A percentile compares a stretch with the other conserved stretches of the same genome.
These are phyloP conservation scores for Phanerochaete carnosa DNA, from an alignment of 768 basidiomycete species.

Conservation along the genomic window DNA sequence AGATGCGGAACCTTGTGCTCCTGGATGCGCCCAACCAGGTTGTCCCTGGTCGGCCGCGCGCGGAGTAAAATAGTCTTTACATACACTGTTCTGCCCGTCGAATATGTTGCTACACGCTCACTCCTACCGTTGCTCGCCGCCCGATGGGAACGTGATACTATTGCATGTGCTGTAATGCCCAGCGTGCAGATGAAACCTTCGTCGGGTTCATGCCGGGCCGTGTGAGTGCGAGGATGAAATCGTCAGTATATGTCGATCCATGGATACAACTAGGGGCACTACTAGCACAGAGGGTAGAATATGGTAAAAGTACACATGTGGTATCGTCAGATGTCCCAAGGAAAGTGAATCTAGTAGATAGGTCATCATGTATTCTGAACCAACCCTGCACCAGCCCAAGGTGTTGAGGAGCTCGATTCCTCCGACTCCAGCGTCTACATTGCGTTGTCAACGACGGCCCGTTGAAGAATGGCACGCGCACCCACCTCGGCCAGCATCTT, in stretches of 20 bases:
- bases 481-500: constrained; percentile 81
- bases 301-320: constrained; percentile 8
- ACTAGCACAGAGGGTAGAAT: constrained; percentile 7
- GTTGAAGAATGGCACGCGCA: not conserved
- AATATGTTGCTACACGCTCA: not conserved
- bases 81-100: not conserved
- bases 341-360: not conserved
- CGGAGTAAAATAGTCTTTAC: not conserved
- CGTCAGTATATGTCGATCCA: not conserved
- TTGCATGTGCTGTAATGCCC: not conserved
- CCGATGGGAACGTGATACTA: not conserved
- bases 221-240: not conserved
- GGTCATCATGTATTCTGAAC: not conserved
- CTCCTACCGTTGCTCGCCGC: not conserved
- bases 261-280: constrained; percentile 4
- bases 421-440: constrained; percentile 76
- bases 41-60: constrained; percentile 15
- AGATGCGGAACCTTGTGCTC: constrained; percentile 29
- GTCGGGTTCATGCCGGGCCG: not conserved
- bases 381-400: constrained; percentile 32
- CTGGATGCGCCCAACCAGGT: constrained; percentile 28
- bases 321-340: not conserved
- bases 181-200: not conserved
- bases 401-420: constrained; percentile 57
- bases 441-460: constrained; percentile 6